phyloP scores from a whole-genome alignment of 108 stramenopile species.

The Skeletonema grethae region DNA sequence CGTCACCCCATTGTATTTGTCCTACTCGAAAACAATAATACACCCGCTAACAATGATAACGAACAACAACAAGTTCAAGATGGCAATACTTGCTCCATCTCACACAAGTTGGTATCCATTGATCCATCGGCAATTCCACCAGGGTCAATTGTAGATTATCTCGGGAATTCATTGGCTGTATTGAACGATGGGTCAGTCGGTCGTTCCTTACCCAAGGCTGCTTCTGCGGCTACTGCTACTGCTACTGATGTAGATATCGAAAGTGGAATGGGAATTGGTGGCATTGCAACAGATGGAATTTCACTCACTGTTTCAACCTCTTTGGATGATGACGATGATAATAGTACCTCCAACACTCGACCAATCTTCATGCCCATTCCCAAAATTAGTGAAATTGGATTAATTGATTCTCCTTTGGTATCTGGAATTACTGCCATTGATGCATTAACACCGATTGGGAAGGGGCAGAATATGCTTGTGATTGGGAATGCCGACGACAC shows the following conservation, averaged over 20 bases:
- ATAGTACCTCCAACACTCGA: constrained; percentile 5
- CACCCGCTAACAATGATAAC: constrained; percentile 14
- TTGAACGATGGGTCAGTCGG: constrained; percentile 22
- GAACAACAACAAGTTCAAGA: constrained; percentile 16
- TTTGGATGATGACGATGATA: not conserved
- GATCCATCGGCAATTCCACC: constrained; percentile 36
- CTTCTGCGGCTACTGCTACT: not conserved
- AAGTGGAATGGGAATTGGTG: not conserved
- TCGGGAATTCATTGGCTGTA: constrained; percentile 35
- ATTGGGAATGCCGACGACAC: constrained; percentile 66
- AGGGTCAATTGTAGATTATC: constrained; percentile 56
- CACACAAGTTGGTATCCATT: constrained; percentile 32
- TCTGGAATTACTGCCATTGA: constrained; percentile 88
- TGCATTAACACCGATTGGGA: constrained; percentile 85
- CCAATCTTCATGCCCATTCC: constrained; percentile 86
- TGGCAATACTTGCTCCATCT: constrained; percentile 26
- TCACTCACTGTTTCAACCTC: constrained; percentile 12
- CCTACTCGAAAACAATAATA: constrained; percentile 20
- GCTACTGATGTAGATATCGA: not conserved
- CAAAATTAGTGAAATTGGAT: constrained; percentile 79
- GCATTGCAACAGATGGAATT: not conserved
- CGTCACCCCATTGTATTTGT: constrained; percentile 86
- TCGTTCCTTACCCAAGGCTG: constrained; percentile 12
- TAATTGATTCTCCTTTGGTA: constrained; percentile 83
- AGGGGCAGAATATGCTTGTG: constrained; percentile 89